Evolutionary conservation across 768 basidiomycete species (phyloP).

Genomic region (Panaeolus cyanescens): DNA sequence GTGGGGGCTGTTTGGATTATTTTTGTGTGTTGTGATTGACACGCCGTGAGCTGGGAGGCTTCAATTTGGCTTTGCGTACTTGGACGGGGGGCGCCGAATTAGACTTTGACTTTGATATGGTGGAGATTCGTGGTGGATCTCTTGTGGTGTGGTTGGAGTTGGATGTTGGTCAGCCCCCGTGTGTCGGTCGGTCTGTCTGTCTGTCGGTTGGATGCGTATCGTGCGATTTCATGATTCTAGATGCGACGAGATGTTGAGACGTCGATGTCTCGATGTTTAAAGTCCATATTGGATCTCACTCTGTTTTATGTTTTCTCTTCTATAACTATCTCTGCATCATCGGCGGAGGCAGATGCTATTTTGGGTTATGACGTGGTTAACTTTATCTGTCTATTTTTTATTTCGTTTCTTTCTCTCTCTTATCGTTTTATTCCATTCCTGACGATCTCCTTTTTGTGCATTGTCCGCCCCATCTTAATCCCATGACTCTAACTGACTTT

Average conservation of each 20-base stretch:
- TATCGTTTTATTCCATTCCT: background rate
- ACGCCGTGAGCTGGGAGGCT: background rate
- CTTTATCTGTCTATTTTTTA: no score
- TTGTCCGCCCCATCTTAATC: background rate
- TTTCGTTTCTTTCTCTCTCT: no score
- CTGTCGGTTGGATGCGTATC: no score
- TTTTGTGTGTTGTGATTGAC: no score
- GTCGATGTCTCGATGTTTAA: no score
- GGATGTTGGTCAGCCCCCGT: no score
- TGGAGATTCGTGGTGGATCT: background rate
- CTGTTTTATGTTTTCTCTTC: no score
- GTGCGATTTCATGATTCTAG: no score
- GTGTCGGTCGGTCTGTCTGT: no score
- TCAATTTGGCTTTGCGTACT: background rate
- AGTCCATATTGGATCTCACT: no score
- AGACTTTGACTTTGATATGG: background rate
- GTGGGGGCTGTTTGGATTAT: no score
- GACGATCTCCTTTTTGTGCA: background rate
- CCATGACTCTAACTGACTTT: slow-evolving; percentile 8
- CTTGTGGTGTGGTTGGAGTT: background rate
- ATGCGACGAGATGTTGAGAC: no score
- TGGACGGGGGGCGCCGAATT: background rate
- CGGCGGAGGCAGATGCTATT: background rate
- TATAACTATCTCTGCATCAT: background rate
- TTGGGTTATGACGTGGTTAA: background rate